Percentiles rank a stretch among this genome's conserved stretches.
Evolutionary conservation across 441 rosid species (phyloP).

Genomic region (Oxalis stricta): DNA sequence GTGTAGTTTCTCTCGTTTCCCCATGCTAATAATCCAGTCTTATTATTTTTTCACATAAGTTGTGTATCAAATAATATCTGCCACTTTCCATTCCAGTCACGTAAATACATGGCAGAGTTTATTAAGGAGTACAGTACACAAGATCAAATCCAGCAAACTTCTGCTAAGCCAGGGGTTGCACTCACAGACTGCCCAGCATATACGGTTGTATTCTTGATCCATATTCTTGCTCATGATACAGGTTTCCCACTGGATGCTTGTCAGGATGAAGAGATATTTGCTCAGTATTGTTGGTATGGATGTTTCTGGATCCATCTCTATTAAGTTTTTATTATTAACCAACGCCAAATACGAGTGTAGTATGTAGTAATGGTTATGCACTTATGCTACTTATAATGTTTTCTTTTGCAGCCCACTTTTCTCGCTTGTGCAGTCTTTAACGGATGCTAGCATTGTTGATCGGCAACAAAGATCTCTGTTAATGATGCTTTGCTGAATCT

Average conservation of each 20-base stretch:
- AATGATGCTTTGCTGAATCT: slow-evolving; percentile 34
- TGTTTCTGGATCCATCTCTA: slow-evolving; percentile 1
- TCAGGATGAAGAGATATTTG: slow-evolving; percentile 52
- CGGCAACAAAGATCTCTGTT: slow-evolving; percentile 28
- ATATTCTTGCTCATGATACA: slow-evolving; percentile 70
- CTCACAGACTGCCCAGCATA: slow-evolving; percentile 59
- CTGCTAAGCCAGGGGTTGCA: slow-evolving; percentile 30
- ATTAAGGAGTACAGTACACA: slow-evolving; percentile 40
- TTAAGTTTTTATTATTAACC: background rate
- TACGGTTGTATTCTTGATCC: slow-evolving; percentile 63
- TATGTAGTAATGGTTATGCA: slow-evolving; percentile 6
- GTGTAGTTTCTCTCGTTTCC: slow-evolving; percentile 30
- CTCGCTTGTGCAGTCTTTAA: slow-evolving; percentile 34
- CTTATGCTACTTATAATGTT: slow-evolving; percentile 8
- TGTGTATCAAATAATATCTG: slow-evolving; percentile 11
- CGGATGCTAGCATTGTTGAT: slow-evolving; percentile 26
- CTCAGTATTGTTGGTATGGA: slow-evolving; percentile 56
- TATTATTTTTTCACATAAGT: slow-evolving; percentile 1
- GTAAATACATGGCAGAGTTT: slow-evolving; percentile 58
- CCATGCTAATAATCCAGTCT: no score
- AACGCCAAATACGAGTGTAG: background rate
- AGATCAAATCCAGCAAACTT: slow-evolving; percentile 33
- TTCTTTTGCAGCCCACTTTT: slow-evolving; percentile 69
- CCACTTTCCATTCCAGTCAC: slow-evolving; percentile 32
- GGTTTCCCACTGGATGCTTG: slow-evolving; percentile 61